Evolutionary conservation across 192 early-diverging fungal genomes (phyloP), one percentile per base, ranked within the genome.

Genomic region (Borealophlyctis nickersoniae): DNA sequence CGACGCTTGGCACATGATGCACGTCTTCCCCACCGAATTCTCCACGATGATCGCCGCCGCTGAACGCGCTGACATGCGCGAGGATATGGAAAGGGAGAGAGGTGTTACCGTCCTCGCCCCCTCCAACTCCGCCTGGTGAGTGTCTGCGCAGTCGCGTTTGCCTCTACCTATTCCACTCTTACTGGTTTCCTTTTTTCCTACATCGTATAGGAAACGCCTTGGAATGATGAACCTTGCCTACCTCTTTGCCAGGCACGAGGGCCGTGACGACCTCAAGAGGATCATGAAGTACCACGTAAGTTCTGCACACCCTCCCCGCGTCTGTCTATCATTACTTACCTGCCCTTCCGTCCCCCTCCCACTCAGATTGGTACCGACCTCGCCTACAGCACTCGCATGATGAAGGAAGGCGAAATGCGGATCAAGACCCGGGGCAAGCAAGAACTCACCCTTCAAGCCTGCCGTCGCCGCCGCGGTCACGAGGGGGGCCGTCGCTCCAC

Each of bases 121-220:
- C 4, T 27, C 35, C 65, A 75, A 75, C 62, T n/a, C 45, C 3
- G 73, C 70, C 22, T 75, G 73, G 73, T n/a, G n/a, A n/a, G n/a
- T n/a, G n/a, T n/a, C n/a, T n/a, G n/a, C n/a, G n/a, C n/a, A n/a
- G n/a, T n/a, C n/a, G n/a, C n/a, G n/a, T n/a, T n/a, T n/a, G n/a
- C n/a, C n/a, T n/a, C n/a, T n/a, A n/a, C n/a, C n/a, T n/a, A n/a
- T n/a, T n/a, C n/a, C n/a, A n/a, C n/a, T n/a, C n/a, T n/a, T n/a
- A n/a, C n/a, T n/a, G n/a, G n/a, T n/a, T n/a, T n/a, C n/a, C n/a
- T n/a, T n/a, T n/a, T n/a, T n/a, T n/a, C n/a, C n/a, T n/a, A n/a
- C n/a, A n/a, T n/a, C n/a, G n/a, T n/a, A n/a, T n/a, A n/a, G n/a
- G n/a, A 7, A 75, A 24, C 22, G 22, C 16, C 60, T 75, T 26